Percentiles rank a stretch among this genome's conserved stretches.
Evolutionary conservation across 306 rosid genomes (phyloP).

Genomic region (Gastrolobium villosum): DNA sequence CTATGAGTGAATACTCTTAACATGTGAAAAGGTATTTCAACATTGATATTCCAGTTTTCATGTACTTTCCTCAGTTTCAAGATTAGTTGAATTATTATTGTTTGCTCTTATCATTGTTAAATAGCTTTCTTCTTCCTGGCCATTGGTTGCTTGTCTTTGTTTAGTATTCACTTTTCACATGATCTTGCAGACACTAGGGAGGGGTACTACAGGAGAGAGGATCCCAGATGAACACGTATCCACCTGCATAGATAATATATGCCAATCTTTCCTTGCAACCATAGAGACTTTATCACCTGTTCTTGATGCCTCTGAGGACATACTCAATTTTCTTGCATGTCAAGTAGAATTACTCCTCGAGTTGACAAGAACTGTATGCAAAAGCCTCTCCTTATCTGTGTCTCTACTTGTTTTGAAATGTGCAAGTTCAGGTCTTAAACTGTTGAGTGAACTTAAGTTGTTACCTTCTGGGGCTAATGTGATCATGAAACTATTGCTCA

Average conservation of each 20-base stretch:
- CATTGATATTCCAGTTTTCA: conserved; percentile 38
- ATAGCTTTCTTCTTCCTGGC: conserved; percentile 19
- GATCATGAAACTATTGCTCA: conserved; percentile 66
- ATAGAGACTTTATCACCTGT: conserved; percentile 68
- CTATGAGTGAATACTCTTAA: too few relatives aligned
- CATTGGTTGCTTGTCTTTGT: conserved; percentile 29
- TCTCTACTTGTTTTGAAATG: conserved; percentile 71
- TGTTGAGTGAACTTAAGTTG: conserved; percentile 65
- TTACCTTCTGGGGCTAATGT: conserved; percentile 60
- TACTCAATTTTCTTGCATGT: conserved; percentile 72
- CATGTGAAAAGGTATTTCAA: conserved; percentile 18
- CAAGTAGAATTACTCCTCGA: conserved; percentile 76
- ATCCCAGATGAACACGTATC: conserved; percentile 59
- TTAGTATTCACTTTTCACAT: conserved; percentile 40
- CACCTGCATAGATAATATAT: conserved; percentile 69
- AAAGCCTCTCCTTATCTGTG: conserved; percentile 56
- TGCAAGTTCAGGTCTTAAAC: conserved; percentile 74
- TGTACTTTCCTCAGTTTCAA: conserved; percentile 36
- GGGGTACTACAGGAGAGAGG: conserved; percentile 49
- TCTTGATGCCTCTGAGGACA: conserved; percentile 65
- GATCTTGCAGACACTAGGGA: conserved; percentile 67
- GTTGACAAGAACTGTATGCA: conserved; percentile 65
- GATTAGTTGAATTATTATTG: conserved; percentile 23
- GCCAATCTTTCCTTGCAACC: conserved; percentile 68
- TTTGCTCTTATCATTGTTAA: conserved; percentile 29